Conservation (phyloP, 108 stramenopile genomes). For the Fragilaria crotonensis region DNA sequence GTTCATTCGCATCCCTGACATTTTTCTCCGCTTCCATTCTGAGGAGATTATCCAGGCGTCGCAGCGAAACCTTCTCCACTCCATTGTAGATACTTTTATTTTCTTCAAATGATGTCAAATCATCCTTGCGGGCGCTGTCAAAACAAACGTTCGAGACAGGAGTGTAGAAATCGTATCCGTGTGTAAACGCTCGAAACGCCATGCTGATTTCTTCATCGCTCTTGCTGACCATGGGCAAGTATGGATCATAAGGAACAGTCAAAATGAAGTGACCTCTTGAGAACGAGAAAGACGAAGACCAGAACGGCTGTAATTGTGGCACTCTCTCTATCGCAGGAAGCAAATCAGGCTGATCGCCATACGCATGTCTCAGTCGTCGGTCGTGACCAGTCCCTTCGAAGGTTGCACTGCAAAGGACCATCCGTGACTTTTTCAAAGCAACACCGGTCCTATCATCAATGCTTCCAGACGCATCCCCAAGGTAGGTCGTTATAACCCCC, state of each 20-base stretch:
- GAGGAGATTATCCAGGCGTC: conserved; percentile 22
- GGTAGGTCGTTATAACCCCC: conserved; percentile 80
- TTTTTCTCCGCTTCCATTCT: conserved; percentile 9
- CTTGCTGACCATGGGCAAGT: conserved; percentile 34
- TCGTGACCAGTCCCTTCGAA: conserved; percentile 26
- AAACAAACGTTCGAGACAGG: conserved; percentile 42
- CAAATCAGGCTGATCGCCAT: conserved; percentile 26
- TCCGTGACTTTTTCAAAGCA: conserved; percentile 40
- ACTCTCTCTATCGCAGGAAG: conserved; percentile 5
- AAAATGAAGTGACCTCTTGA: conserved; percentile 52
- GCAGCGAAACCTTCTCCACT: conserved; percentile 18
- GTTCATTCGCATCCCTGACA: conserved; percentile 6
- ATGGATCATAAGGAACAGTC: conserved; percentile 42
- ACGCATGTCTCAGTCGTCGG: conserved; percentile 17
- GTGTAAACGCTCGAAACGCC: conserved; percentile 52
- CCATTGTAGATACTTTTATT: conserved; percentile 18
- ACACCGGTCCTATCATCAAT: conserved; percentile 53
- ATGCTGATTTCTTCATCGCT: conserved; percentile 65
- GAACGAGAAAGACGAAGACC: conserved; percentile 85
- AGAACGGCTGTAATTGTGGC: conserved; percentile 67
- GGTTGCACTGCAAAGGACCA: conserved; percentile 38
- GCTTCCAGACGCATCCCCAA: conserved; percentile 55
- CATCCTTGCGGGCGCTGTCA: conserved; percentile 24
- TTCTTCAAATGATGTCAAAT: conserved; percentile 18
- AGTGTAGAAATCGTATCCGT: conserved; percentile 78